Conservation (phyloP, 306 rosid species). For the Luffa acutangula region DNA sequence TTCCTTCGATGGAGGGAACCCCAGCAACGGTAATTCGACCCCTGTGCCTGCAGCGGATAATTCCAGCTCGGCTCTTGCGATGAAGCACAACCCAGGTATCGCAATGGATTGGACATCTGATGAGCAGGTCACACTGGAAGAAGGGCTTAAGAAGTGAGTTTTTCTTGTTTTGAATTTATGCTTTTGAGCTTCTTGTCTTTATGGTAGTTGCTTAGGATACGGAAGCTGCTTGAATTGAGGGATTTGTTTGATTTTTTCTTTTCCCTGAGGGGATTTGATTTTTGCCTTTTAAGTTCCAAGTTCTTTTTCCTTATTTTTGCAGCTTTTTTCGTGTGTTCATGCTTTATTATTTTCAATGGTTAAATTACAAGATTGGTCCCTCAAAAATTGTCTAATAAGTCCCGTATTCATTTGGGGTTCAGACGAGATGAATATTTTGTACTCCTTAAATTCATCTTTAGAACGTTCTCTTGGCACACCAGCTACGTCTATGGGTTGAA, state of each 20-base stretch:
- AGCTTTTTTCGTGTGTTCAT: not conserved
- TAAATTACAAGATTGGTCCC: not conserved
- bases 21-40: slow-evolving; percentile 46
- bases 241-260: not conserved
- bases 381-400: not conserved
- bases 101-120: slow-evolving; percentile 77
- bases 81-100: slow-evolving; percentile 95
- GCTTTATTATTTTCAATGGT: not conserved
- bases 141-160: slow-evolving; percentile 73
- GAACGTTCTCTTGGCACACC: not conserved
- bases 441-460: not conserved
- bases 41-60: slow-evolving; percentile 43
- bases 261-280: not conserved
- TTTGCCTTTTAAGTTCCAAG: not conserved
- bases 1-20: slow-evolving; percentile 49
- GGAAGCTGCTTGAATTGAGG: not conserved
- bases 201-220: not conserved
- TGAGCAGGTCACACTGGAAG: slow-evolving; percentile 74
- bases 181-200: not conserved
- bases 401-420: not conserved
- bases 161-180: not conserved
- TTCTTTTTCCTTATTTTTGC: not conserved
- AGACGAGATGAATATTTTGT: not conserved
- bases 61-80: slow-evolving; percentile 39
- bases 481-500: not conserved